A percentile compares a stretch with the other conserved stretches of the same genome.
phyloP scores from a whole-genome alignment of 192 early-diverging fungal species.

The Umbelopsis isabellina region DNA sequence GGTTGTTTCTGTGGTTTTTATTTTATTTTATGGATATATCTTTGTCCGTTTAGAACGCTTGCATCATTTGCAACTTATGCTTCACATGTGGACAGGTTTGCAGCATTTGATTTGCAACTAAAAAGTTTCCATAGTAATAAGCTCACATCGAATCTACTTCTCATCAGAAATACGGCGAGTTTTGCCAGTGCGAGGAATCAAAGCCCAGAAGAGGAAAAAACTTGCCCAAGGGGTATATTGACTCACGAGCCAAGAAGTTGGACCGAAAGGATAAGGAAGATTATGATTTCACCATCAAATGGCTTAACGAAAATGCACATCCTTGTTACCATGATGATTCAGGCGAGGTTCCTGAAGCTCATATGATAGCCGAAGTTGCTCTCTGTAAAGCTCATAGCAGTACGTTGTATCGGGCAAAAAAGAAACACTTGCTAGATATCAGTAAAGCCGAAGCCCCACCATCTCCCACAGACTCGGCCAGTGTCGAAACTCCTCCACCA shows the following conservation, averaged over 20 bases:
- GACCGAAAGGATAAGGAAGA: slow-evolving; percentile 34
- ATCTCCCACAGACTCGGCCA: slow-evolving; percentile 29
- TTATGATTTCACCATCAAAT: slow-evolving; percentile 36
- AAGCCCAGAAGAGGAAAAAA: slow-evolving; percentile 42
- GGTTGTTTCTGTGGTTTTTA: background rate
- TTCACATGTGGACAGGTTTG: slow-evolving; percentile 42
- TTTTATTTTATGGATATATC: background rate
- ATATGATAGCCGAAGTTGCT: slow-evolving; percentile 34
- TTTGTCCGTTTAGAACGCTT: slow-evolving; percentile 37
- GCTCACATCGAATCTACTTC: background rate
- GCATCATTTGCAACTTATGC: slow-evolving; percentile 39
- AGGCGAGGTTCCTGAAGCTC: slow-evolving; percentile 27
- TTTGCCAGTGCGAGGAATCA: slow-evolving; percentile 33
- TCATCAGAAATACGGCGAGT: slow-evolving; percentile 32
- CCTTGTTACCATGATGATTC: slow-evolving; percentile 33
- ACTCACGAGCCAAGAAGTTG: slow-evolving; percentile 42
- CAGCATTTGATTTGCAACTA: background rate
- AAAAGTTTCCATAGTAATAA: background rate
- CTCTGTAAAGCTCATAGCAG: slow-evolving; percentile 45
- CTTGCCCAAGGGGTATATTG: slow-evolving; percentile 34
- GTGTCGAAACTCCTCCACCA: slow-evolving; percentile 15
- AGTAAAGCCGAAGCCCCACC: slow-evolving; percentile 26
- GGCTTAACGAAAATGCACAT: slow-evolving; percentile 37
- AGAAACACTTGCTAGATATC: slow-evolving; percentile 24
- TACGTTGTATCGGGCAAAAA: slow-evolving; percentile 43